Conservation (phyloP, 208 protist species). For the Naegleria fowleri region DNA sequence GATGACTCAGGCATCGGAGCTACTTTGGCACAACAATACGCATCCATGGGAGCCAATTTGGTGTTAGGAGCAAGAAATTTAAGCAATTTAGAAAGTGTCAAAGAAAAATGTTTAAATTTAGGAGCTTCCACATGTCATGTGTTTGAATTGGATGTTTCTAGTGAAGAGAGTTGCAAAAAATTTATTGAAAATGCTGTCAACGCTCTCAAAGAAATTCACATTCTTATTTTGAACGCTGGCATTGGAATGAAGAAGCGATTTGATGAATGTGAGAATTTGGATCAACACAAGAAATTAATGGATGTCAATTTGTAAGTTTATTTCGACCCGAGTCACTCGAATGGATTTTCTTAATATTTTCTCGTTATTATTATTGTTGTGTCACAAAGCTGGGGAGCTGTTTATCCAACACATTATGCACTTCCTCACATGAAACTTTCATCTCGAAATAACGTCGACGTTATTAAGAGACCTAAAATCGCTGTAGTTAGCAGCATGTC, state of each 20-base stretch:
- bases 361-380: not conserved
- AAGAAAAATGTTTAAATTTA: not conserved
- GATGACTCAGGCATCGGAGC: not conserved
- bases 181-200: not conserved
- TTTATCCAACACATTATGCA: conserved; percentile 6
- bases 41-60: not conserved
- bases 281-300: not conserved
- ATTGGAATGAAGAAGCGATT: not conserved
- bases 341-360: not conserved
- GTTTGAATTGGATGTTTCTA: not conserved
- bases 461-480: not conserved
- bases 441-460: too few species aligned
- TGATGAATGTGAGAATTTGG: not conserved
- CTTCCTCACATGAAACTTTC: not conserved
- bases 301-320: not conserved
- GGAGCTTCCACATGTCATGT: not conserved
- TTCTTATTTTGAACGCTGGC: conserved; percentile 15
- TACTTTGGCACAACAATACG: not conserved
- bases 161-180: conserved; percentile 5
- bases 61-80: not conserved
- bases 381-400: not conserved
- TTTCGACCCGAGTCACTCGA: too few species aligned
- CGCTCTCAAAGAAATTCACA: conserved; percentile 8
- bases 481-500: not conserved
- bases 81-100: not conserved